These are phyloP conservation scores for Plasmodiophora brassicae DNA, from an alignment of 208 protist species.

Conservation along the genomic window DNA sequence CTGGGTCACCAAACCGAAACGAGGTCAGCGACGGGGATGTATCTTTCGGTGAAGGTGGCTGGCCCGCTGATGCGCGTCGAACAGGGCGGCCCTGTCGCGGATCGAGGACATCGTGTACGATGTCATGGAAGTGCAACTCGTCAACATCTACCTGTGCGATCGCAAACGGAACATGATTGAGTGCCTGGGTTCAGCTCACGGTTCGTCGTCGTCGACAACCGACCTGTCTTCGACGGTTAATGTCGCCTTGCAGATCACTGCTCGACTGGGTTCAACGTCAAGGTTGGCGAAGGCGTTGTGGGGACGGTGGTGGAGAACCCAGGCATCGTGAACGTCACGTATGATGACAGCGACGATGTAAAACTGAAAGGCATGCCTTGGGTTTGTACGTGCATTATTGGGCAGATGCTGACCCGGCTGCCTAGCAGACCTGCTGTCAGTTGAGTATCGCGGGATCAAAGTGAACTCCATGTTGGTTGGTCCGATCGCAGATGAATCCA, in stretches of 20 bases:
- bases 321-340: neutral
- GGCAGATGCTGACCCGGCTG: neutral
- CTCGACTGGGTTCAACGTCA: neutral
- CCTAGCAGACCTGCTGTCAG: neutral
- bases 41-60: neutral
- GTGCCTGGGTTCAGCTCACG: neutral
- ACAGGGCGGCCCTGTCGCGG: neutral
- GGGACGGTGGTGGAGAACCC: neutral
- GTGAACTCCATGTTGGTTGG: neutral
- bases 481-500: neutral
- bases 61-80: neutral
- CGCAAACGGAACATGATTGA: neutral
- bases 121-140: neutral
- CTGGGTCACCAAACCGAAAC: conserved; percentile 5
- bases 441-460: neutral
- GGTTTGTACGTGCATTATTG: too few relatives aligned
- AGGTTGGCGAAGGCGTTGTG: neutral
- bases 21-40: neutral
- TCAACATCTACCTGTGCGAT: neutral
- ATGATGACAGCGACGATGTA: neutral
- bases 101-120: conserved; percentile 17
- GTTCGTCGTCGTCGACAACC: neutral
- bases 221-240: neutral
- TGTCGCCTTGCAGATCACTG: neutral
- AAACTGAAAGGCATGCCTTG: neutral